A percentile compares a stretch with the other conserved stretches of the same genome.
These are phyloP conservation scores for Pyrenochaeta sp. DNA, from an alignment of 2,329 filamentous ascomycete genomes.

Conservation along the genomic window DNA sequence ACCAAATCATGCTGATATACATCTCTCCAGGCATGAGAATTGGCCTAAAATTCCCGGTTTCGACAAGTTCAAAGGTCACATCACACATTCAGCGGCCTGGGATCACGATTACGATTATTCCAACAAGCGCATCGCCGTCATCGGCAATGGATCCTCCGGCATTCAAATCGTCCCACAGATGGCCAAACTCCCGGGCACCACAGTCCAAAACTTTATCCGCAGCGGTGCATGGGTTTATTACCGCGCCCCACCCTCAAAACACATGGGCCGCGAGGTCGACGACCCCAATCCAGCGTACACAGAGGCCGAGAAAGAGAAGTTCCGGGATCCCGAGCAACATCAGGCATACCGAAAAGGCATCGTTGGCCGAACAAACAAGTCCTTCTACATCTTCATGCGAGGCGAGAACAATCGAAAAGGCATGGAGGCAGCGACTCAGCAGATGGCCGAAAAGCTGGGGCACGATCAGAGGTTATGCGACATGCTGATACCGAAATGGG, in stretches of 20 bases:
- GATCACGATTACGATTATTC: constrained; percentile 45
- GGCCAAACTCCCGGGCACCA: constrained; percentile 24
- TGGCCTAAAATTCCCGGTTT: constrained; percentile 58
- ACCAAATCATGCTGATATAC: constrained; percentile 13
- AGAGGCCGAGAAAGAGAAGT: constrained; percentile 23
- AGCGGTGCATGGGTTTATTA: constrained; percentile 30
- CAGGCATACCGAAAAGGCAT: constrained; percentile 25
- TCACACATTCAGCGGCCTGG: constrained; percentile 64
- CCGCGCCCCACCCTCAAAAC: constrained; percentile 25
- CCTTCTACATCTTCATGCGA: constrained; percentile 27
- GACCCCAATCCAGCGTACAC: constrained; percentile 27
- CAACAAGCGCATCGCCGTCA: constrained; percentile 27
- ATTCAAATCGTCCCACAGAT: constrained; percentile 31
- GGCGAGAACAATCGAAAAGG: constrained; percentile 27
- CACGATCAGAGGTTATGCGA: constrained; percentile 20
- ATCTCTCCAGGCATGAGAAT: constrained; percentile 18
- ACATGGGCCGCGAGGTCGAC: constrained; percentile 30
- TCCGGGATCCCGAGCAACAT: constrained; percentile 22
- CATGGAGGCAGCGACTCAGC: constrained; percentile 20
- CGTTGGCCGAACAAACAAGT: constrained; percentile 26
- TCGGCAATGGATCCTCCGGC: constrained; percentile 26
- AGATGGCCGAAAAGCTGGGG: constrained; percentile 25
- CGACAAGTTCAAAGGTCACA: constrained; percentile 57
- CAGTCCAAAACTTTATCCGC: constrained; percentile 29
- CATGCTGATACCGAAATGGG: constrained; percentile 33